Evolutionary conservation across 176 grass and related monocot species (phyloP), one percentile per base, ranked within the genome.

Genomic region (Rhynchospora tenuis): DNA sequence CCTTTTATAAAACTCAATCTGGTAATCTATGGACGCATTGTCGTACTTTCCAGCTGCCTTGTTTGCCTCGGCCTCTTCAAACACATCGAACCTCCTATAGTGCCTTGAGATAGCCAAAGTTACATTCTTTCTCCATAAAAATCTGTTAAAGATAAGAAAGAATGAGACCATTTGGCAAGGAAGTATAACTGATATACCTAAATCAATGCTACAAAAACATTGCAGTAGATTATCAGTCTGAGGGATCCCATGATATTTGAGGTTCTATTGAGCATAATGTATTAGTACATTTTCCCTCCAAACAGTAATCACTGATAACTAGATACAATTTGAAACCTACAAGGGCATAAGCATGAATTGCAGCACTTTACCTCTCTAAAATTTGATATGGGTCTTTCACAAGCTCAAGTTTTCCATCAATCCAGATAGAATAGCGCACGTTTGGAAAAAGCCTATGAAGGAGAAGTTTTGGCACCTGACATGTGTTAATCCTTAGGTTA

Each of bases 341-440:
- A 48, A 70, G 79, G 56, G 43, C 23, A 64, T 48, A 82, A 82
- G 60, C 15, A 63, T 46, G 61, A 48, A 27, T 27, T 28, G n/a
- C 62, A 66, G 80, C 23, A 48, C 70, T 31, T 80, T 95, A 95
- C 95, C 95, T 98, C 85, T 98, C 95, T 66, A 98, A 87, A 86
- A 93, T 59, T 89, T 93, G 93, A 83, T 93, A 95, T 67, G 95
- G 92, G 82, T 98, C 95, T 86, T 64, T 91, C 55, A 91, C 87
- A 82, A 98, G 89, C 86, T 98, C 94, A 86, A 98, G 92, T 83
- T 98, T 98, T 90, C 95, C 95, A 85, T 98, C 95, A 77, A 98
- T 95, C 95, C 95, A 98, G 86, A 98, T 59, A 65, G 95, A 98
- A 88, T 84, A 95, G 62, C 57, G 87, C 43, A 78, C 88, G 81